A percentile compares a stretch with the other conserved stretches of the same genome.
Evolutionary conservation across 345 rosid genomes (phyloP).

Genomic region (Heritiera fomes): DNA sequence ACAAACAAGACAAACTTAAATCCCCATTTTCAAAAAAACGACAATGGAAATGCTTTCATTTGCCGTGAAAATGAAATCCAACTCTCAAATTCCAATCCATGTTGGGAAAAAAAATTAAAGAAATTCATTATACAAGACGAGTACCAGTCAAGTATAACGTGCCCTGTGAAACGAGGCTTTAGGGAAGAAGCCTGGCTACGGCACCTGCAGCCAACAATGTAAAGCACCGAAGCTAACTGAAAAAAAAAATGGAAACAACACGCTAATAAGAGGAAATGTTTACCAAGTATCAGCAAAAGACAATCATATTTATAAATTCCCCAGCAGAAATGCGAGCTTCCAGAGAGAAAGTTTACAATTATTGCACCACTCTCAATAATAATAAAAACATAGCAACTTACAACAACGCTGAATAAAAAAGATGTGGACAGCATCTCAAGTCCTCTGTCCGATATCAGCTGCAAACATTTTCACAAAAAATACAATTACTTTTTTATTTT

Average conservation of each 20-base stretch:
- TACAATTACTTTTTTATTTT: neutral
- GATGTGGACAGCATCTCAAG: slow-evolving; percentile 77
- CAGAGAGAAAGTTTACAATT: no score
- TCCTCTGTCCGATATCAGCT: slow-evolving; percentile 83
- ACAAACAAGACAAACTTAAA: neutral
- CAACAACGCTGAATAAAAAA: slow-evolving; percentile 61
- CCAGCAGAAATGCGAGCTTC: no score
- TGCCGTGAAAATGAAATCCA: neutral
- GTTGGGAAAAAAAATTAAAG: no score
- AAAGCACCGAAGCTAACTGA: slow-evolving; percentile 59
- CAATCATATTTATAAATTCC: no score
- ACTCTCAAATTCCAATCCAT: neutral
- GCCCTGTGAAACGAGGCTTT: slow-evolving; percentile 72
- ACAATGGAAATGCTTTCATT: slow-evolving; percentile 4
- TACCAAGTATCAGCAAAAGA: no score
- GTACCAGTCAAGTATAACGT: slow-evolving; percentile 73
- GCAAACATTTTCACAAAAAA: slow-evolving; percentile 26
- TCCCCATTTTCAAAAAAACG: neutral
- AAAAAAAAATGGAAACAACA: slow-evolving; percentile 4
- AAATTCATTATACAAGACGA: neutral
- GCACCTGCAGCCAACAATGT: slow-evolving; percentile 57
- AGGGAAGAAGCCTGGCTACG: slow-evolving; percentile 56
- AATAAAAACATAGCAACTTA: slow-evolving; percentile 34
- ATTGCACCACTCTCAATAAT: no score
- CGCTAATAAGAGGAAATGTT: neutral